These are phyloP conservation scores for Leccinum variicolor DNA, from an alignment of 768 basidiomycete species.

Conservation along the genomic window DNA sequence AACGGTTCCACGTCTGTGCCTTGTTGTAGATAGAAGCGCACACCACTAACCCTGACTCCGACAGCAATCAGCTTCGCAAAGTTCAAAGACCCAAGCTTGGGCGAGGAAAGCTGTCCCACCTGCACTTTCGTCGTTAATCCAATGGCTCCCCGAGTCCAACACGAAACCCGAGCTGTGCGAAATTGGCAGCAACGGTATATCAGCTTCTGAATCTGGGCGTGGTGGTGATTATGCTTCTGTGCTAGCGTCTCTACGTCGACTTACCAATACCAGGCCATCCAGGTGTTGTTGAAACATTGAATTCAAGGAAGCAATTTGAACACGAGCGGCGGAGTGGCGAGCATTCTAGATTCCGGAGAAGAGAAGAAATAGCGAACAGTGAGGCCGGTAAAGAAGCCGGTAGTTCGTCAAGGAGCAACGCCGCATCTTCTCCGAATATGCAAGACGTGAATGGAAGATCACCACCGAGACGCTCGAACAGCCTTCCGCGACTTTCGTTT, in stretches of 20 bases:
- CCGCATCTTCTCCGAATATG: not conserved
- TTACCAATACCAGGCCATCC: not conserved
- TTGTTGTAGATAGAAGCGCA: not conserved
- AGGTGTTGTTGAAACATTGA: not conserved
- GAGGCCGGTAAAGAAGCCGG: not conserved
- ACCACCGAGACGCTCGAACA: not conserved
- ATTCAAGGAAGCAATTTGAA: not conserved
- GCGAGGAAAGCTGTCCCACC: not conserved
- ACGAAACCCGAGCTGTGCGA: not conserved
- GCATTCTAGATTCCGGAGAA: not conserved
- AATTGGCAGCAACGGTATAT: not conserved
- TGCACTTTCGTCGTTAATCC: slow-evolving; percentile 1
- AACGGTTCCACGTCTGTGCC: slow-evolving; percentile 49
- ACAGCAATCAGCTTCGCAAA: slow-evolving; percentile 11
- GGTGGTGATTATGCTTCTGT: slow-evolving; percentile 3
- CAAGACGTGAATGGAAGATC: not conserved
- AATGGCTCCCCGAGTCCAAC: not conserved
- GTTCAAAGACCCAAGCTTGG: slow-evolving; percentile 8
- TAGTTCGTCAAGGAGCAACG: not conserved
- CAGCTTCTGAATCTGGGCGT: slow-evolving; percentile 18
- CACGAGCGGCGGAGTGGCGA: not conserved
- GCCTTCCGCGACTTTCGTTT: not conserved
- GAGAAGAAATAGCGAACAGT: not conserved
- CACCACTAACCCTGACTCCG: not conserved
- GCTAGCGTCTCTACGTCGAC: not conserved